Conservation (phyloP, 306 rosid species). For the Boehmeria nivea region DNA sequence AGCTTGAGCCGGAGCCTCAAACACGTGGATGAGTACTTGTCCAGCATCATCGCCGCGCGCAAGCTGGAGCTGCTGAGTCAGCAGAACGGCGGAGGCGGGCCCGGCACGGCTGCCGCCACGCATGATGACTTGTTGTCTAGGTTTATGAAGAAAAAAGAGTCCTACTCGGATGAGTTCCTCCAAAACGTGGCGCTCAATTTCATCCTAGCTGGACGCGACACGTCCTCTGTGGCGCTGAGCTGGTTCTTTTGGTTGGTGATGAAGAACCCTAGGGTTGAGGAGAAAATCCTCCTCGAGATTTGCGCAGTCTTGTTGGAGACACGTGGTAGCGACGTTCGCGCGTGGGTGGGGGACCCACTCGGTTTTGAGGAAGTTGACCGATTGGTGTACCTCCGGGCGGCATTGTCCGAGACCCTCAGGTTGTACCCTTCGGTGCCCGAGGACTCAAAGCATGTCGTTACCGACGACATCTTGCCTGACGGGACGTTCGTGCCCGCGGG, state of each 20-base stretch:
- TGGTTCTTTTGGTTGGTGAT: slow-evolving; percentile 85
- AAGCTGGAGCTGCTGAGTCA: slow-evolving; percentile 41
- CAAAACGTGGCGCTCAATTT: slow-evolving; percentile 83
- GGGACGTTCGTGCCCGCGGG: slow-evolving; percentile 74
- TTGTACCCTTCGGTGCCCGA: slow-evolving; percentile 87
- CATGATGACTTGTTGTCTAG: slow-evolving; percentile 75
- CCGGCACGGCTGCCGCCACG: slow-evolving; percentile 6
- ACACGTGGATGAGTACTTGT: slow-evolving; percentile 44
- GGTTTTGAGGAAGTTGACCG: slow-evolving; percentile 80
- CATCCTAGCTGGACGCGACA: slow-evolving; percentile 95
- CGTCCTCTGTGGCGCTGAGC: slow-evolving; percentile 76
- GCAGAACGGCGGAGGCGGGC: slow-evolving; percentile 8
- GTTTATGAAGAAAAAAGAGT: slow-evolving; percentile 76
- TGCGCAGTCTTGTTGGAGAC: slow-evolving; percentile 62
- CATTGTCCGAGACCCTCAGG: slow-evolving; percentile 70
- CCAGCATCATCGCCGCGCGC: slow-evolving; percentile 52
- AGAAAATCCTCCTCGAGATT: slow-evolving; percentile 52
- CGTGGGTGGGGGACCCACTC: slow-evolving; percentile 61
- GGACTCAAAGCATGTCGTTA: slow-evolving; percentile 66
- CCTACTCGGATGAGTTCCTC: slow-evolving; percentile 61
- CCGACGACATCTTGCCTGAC: slow-evolving; percentile 60
- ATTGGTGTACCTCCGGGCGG: slow-evolving; percentile 64
- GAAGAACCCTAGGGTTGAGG: slow-evolving; percentile 48
- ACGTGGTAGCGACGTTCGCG: slow-evolving; percentile 44
- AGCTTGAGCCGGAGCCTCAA: slow-evolving; percentile 41